Base-by-base conservation (phyloP, 345 rosid species). In the Brassica carinata region DNA sequence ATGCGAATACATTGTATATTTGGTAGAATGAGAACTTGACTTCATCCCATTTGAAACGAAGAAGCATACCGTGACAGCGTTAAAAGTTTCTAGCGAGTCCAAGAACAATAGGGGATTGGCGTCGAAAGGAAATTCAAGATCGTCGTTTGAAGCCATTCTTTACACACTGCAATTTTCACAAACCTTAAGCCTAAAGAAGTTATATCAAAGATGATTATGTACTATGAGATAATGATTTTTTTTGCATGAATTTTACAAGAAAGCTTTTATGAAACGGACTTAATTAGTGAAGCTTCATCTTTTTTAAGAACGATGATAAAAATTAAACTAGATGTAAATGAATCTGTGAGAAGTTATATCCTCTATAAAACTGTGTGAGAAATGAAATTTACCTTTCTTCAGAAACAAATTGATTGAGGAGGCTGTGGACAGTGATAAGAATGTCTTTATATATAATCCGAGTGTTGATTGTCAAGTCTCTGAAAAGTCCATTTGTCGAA, bases 111-210 rank as follows among this genome's bases (percentile, higher is more conserved):
- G 19, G 31, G 78, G 19, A 18, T 65, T 51, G 23, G n/a, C 27
- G 8, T 65, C 63, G 15, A 53, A 18, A 8, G 34, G n/a, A 34
- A 64, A 26, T 23, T 15, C 70, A 31, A 77, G 55, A 64, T 71
- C 76, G 1, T 78, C 76, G 31, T 7, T 11, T 51, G 71, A 64
- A 78, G 71, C 43, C 76, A 78, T 78, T 64, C 30, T 64, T 64
- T 6, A n/a, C 53, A 62, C 27, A 59, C 80, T 77, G 80, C 69
- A 77, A 69, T 38, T 5, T 75, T 55, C 72, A 53, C 64, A 65
- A 33, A 61, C 7, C 15, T 61, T 26, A 61, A 61, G 65, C n/a
- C 15, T 3, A 26, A 26, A 61, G 15, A 59, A 59, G 31, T 61
- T 61, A 61, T 61, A 9, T 23, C 31, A 7, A 61, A 61, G 33